A percentile compares a stretch with the other conserved stretches of the same genome.
phyloP scores from a whole-genome alignment of 23 red algal species.

The Chondrus crispus region DNA sequence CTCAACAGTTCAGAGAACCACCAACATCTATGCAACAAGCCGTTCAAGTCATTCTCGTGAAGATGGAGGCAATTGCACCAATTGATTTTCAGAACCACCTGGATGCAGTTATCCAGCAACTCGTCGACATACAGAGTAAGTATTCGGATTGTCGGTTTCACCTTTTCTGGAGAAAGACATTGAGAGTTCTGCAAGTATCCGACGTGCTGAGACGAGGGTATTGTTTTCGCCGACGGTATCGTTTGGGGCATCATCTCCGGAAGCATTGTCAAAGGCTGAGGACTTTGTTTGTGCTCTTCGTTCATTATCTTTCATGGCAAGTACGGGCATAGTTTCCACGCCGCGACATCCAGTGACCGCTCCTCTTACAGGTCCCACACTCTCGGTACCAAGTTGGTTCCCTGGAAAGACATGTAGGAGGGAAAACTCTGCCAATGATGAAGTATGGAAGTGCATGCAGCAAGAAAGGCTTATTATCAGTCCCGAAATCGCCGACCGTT shows the following conservation, averaged over 20 bases:
- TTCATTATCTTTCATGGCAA: neutral
- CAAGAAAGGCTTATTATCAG: neutral
- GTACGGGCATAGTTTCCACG: no score
- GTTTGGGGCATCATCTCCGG: neutral
- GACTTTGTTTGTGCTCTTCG: neutral
- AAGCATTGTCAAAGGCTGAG: neutral
- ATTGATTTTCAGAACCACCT: no score
- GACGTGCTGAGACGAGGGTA: slow-evolving; percentile 1
- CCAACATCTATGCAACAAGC: no score
- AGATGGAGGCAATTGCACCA: no score
- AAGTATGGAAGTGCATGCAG: neutral
- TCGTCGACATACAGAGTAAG: no score
- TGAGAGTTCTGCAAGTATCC: neutral
- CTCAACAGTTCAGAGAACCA: no score
- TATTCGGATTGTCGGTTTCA: slow-evolving; percentile 27
- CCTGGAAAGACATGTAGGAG: neutral
- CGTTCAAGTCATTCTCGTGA: no score
- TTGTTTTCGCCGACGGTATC: slow-evolving; percentile 31
- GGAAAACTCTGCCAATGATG: neutral
- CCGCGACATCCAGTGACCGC: neutral
- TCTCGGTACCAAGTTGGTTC: neutral
- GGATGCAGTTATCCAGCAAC: no score
- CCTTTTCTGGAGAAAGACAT: slow-evolving; percentile 34
- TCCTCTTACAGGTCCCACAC: neutral
- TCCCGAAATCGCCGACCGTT: neutral